Evolutionary conservation across 2,329 filamentous ascomycete species (phyloP), one percentile per base, ranked within the genome.

Genomic region (Cytospora chrysosperma): DNA sequence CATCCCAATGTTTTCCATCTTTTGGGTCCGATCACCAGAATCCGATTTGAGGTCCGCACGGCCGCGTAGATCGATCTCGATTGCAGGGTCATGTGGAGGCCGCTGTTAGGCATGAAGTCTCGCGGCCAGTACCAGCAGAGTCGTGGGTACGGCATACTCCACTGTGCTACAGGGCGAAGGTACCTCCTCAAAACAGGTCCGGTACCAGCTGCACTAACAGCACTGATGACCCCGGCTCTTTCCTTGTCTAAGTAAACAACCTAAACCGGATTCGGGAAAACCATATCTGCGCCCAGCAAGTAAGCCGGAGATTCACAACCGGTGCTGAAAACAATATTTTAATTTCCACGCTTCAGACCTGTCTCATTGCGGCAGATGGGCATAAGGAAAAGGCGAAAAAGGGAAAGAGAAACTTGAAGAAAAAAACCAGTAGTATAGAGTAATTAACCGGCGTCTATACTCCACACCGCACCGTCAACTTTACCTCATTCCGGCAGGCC

Each of bases 41-140:
- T 47, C 50, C 15, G 58, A 54, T 47, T 47, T 47, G 40, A 47
- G 9, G 43, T 12, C n/a, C 43, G 43, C 43, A 47, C 43, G 58
- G 50, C 21, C 19, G 51, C 17, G 50, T 24, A 54, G 58, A 60
- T 60, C 58, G 58, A 60, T 60, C 58, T 60, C 58, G 58, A 60
- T 60, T 60, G 27, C 58, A 54, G 58, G 58, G 58, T 50, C 34
- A 47, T 40, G 43, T 24, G 9, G 3, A 47, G n/a, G 43, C n/a
- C n/a, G 24, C 17, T 47, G 43, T 21, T 47, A 47, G 43, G n/a
- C 43, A 1, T 12, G n/a, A 5, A 19, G 4, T 7, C 12, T 47
- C 13, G 43, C 4, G n/a, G 3, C n/a, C 8, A 2, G 43, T 47
- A 47, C 9, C 10, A 19, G n/a, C 10, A 24, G n/a, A 47, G 43